Evolutionary conservation across 2,329 filamentous ascomycete species (phyloP).

Genomic region (Podosphaera aphanis): DNA sequence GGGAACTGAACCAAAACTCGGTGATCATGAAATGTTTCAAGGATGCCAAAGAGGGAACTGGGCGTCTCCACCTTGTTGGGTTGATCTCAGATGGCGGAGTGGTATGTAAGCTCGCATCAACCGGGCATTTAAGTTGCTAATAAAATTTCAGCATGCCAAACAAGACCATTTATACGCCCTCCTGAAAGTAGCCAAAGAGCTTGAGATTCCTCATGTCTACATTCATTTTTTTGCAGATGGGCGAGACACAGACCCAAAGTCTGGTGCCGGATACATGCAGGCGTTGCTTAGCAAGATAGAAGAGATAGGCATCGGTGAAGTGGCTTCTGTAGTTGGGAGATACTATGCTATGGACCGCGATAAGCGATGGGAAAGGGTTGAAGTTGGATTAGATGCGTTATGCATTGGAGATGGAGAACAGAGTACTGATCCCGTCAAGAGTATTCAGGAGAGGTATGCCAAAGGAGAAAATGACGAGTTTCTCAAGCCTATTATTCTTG

Average conservation of each 20-base stretch:
- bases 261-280: conserved; percentile 67
- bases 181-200: conserved; percentile 71
- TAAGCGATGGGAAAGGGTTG: conserved; percentile 93
- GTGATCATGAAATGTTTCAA: conserved; percentile 37
- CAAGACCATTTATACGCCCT: conserved; percentile 80
- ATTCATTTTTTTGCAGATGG: conserved; percentile 99
- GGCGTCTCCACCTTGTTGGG: conserved; percentile 75
- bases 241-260: conserved; percentile 94
- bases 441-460: conserved; percentile 70
- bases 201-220: conserved; percentile 71
- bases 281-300: conserved; percentile 58
- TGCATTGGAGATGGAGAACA: conserved; percentile 70
- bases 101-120: conserved; percentile 20
- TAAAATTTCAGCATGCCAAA: conserved; percentile 48
- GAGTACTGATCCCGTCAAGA: conserved; percentile 61
- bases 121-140: conserved; percentile 5
- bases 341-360: conserved; percentile 99
- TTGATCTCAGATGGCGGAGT: conserved; percentile 91
- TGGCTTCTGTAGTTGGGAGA: conserved; percentile 80
- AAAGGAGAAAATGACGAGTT: conserved; percentile 89
- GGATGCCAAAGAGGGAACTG: conserved; percentile 65
- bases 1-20: conserved; percentile 16
- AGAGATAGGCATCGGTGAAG: conserved; percentile 66
- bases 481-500: conserved; percentile 88
- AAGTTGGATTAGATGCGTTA: conserved; percentile 66